These are phyloP conservation scores for Ophiostoma piceae DNA, from an alignment of 2,329 filamentous ascomycete genomes.

Conservation along the genomic window DNA sequence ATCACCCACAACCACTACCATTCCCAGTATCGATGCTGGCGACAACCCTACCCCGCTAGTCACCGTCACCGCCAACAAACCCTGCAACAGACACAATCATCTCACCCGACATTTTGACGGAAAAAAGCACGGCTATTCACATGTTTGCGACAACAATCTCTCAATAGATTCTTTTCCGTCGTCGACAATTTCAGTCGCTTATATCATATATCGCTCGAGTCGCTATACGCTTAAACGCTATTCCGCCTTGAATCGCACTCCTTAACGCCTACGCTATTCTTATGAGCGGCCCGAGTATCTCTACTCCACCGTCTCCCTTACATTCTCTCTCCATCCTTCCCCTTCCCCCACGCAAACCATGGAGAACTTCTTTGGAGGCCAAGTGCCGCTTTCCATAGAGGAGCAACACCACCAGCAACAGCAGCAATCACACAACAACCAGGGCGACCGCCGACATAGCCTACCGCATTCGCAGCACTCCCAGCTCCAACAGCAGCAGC, in stretches of 20 bases:
- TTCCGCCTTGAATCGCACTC: neutral
- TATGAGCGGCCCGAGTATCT: neutral
- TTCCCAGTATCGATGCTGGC: neutral
- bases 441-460: neutral
- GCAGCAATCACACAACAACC: neutral
- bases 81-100: neutral
- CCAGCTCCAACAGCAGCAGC: neutral
- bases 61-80: slow-evolving; percentile 11
- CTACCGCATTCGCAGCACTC: neutral
- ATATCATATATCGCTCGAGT: too few relatives aligned
- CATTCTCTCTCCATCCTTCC: neutral
- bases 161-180: neutral
- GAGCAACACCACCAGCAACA: slow-evolving; percentile 21
- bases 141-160: neutral
- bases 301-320: neutral
- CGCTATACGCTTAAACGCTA: too few relatives aligned
- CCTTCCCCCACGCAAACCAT: slow-evolving; percentile 5
- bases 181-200: neutral
- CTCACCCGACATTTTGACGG: neutral
- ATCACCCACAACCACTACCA: neutral
- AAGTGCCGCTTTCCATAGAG: slow-evolving; percentile 19
- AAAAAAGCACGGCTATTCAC: neutral
- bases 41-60: slow-evolving; percentile 14
- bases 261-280: neutral
- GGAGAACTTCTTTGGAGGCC: slow-evolving; percentile 21